Base-by-base conservation (phyloP, 1,139 yeast genomes). In the Zygosaccharomyces pseudobailii region DNA sequence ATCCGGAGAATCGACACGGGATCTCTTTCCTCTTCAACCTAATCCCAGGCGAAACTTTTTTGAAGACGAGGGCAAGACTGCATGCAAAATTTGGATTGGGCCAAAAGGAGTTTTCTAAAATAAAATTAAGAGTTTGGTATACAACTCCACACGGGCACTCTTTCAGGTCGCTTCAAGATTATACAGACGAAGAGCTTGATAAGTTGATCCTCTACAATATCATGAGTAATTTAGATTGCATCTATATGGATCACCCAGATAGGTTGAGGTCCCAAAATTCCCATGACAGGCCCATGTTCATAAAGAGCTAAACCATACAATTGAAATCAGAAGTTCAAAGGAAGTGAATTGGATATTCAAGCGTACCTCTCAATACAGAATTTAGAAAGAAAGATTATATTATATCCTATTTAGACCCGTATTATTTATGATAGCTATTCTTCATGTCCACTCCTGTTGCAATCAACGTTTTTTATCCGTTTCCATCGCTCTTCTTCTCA, bases 201-300 rank as follows among this genome's bases (percentile, higher is more conserved):
- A 76, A 72, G 21, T 57, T 78, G 39, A 71, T 75, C 10, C 69
- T 89, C 27, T 85, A 72, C 63, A 80, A 82, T 45, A 76, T 76
- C 45, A 66, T 84, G 51, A 71, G 74, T 10, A 73, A 72, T 25
- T 70, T 72, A 33, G 79, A 76, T 50, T 73, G 73, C 28, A 70
- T 92, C 48, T 95, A 90, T 21, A 72, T 92, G 63, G 96, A 92
- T 61, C 96, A 87, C 62, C 87, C 92, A 6, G 96, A 88, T 65
- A 78, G 94, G 51, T 58, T 70, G 10, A 64, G 69, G 43, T 67
- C 71, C 27, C 66, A 65, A 37, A 61, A 62, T 27, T 55, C 62
- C 3, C 62, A 58, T 36, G 68, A 65, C 49, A 63, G 68, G 52
- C 69, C 68, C 24, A 66, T 65, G 67, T 59, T 62, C 6, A 66